Evolutionary conservation across 2,329 filamentous ascomycete genomes (phyloP).

Genomic region (Colletotrichum costaricense): DNA sequence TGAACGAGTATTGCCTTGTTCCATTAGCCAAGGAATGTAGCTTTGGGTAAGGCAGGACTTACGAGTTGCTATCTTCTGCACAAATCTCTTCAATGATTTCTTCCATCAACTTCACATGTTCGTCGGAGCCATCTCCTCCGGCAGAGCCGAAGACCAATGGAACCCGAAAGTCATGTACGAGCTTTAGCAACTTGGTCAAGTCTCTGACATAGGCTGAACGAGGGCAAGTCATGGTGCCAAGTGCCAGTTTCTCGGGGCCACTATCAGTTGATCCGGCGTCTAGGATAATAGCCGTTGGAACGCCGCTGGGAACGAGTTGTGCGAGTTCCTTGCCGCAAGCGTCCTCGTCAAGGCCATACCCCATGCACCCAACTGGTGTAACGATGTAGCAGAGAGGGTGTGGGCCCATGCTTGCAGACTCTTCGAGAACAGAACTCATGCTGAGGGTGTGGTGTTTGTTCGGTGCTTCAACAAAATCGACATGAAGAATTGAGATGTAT

Average conservation of each 20-base stretch:
- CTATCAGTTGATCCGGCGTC: slow-evolving; percentile 50
- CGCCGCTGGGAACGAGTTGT: slow-evolving; percentile 40
- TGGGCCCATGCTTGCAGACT: too few species aligned
- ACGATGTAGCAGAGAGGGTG: slow-evolving; percentile 51
- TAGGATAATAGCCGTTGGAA: slow-evolving; percentile 48
- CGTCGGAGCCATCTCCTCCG: slow-evolving; percentile 59
- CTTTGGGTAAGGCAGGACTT: background rate
- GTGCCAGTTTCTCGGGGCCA: slow-evolving; percentile 53
- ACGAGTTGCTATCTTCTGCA: slow-evolving; percentile 38
- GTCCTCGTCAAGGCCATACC: slow-evolving; percentile 56
- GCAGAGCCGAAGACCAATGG: slow-evolving; percentile 56
- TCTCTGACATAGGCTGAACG: slow-evolving; percentile 55
- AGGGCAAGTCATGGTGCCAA: slow-evolving; percentile 53
- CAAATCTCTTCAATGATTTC: slow-evolving; percentile 52
- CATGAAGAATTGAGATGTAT: too few species aligned
- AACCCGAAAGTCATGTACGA: slow-evolving; percentile 46
- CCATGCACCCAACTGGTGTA: slow-evolving; percentile 60
- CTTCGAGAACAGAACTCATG: too few species aligned
- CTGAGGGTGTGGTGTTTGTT: background rate
- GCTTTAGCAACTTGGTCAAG: slow-evolving; percentile 49
- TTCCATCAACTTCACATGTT: slow-evolving; percentile 53
- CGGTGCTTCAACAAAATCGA: background rate
- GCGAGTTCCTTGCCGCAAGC: slow-evolving; percentile 42
- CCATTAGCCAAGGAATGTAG: background rate
- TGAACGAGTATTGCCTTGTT: slow-evolving; percentile 38